Evolutionary conservation across 108 stramenopile genomes (phyloP).

Genomic region (Ochromonas danica): DNA sequence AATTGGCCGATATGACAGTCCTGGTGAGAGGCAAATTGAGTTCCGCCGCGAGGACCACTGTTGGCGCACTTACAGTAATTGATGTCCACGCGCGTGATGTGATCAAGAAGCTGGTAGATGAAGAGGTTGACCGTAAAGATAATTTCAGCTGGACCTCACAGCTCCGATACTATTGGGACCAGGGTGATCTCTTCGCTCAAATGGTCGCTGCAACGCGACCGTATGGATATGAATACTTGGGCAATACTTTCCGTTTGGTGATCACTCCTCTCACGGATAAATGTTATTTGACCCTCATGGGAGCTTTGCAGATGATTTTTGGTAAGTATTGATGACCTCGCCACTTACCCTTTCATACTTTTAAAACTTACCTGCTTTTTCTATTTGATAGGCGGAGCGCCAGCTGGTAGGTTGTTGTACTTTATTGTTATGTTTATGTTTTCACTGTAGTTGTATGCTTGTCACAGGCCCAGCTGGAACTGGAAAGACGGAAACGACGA

Average conservation of each 20-base stretch:
- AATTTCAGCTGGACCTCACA: conserved; percentile 57
- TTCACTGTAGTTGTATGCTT: conserved; percentile 57
- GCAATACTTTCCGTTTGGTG: conserved; percentile 64
- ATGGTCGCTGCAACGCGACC: conserved; percentile 60
- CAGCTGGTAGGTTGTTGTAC: too few relatives aligned
- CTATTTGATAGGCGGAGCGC: too few relatives aligned
- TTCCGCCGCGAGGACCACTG: conserved; percentile 48
- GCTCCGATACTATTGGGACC: conserved; percentile 66
- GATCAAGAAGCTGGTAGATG: conserved; percentile 54
- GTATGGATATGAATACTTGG: conserved; percentile 71
- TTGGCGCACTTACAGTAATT: conserved; percentile 65
- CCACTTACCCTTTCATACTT: not conserved
- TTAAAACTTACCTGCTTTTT: too few relatives aligned
- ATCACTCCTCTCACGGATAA: conserved; percentile 69
- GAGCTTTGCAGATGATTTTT: conserved; percentile 55
- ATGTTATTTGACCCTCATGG: conserved; percentile 70
- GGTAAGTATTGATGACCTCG: too few relatives aligned
- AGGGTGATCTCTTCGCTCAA: conserved; percentile 56
- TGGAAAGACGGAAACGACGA: conserved; percentile 59
- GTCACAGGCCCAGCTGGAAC: conserved; percentile 68
- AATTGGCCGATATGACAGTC: conserved; percentile 63
- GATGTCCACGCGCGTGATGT: conserved; percentile 71
- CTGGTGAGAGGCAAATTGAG: conserved; percentile 63
- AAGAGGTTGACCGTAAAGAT: conserved; percentile 46
- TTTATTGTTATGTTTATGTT: too few relatives aligned